Evolutionary conservation across 345 rosid species (phyloP), one percentile per base, ranked within the genome.

Genomic region (Corchorus olitorius): DNA sequence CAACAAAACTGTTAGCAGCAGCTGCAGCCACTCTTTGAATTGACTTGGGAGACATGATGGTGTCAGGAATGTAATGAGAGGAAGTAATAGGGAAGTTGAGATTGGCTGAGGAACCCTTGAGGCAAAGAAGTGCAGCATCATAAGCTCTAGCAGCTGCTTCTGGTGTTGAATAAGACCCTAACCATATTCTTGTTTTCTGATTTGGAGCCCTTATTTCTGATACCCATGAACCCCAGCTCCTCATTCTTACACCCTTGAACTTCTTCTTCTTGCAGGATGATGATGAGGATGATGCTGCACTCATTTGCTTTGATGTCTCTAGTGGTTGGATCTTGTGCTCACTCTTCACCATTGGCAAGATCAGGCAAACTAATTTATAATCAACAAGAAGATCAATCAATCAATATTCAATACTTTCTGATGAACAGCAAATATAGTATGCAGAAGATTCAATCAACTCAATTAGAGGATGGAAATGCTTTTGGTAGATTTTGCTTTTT

Each of bases 161-260:
- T 12, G 97, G 76, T 2, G 97, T 96, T 14, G 98, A 92, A 79
- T 96, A 93, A 75, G 99, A 96, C 34, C 99, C 99, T 76, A 96
- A 80, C 99, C 99, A 96, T 75, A 96, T 93, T 79, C 99, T 88
- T 68, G 99, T 90, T 73, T 96, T 96, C 73, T 93, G 93, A 75
- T 93, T 93, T 27, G 99, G 99, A 62, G 99, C 97, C 72, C 99
- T 89, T 53, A 96, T 96, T 80, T 96, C 99, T 10, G 99, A 89
- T 0, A 96, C 99, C 97, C 97, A 96, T 1, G 99, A 96, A 0
- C 99, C 99, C 99, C 99, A 96, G 20, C 94, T 96, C 80, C 99
- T 92, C 99, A 94, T 96, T 76, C 99, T 86, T 54, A 96, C 99
- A 60, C 97, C 99, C 86, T 88, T 96, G 83, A 85, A 94, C 85